Evolutionary conservation across 2,329 filamentous ascomycete species (phyloP).

Genomic region (Claviceps fusiformis): DNA sequence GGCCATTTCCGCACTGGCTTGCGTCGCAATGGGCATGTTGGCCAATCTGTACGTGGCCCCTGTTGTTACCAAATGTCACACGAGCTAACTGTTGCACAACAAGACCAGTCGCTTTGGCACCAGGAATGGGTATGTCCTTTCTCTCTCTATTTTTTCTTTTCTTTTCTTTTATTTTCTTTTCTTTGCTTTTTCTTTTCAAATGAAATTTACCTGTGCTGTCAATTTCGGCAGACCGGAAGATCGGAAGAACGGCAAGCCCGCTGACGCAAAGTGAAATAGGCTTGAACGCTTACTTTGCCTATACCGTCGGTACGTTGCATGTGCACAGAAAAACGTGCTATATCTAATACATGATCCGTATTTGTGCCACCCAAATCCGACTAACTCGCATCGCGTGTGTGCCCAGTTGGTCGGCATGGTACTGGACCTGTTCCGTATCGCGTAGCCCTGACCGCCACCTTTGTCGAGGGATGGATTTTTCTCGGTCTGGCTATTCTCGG

Average conservation of each 20-base stretch:
- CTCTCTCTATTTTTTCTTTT: background rate
- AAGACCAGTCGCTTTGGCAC: conserved; percentile 25
- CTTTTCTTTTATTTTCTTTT: background rate
- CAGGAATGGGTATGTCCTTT: conserved; percentile 26
- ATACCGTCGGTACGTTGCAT: conserved; percentile 32
- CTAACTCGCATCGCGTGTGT: conserved; percentile 3
- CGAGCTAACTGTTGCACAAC: conserved; percentile 2
- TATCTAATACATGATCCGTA: background rate
- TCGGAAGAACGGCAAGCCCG: background rate
- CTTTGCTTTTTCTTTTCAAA: background rate
- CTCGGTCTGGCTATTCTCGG: conserved; percentile 66
- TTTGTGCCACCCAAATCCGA: background rate
- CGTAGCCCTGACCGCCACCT: conserved; percentile 72
- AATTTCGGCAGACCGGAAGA: background rate
- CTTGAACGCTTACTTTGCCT: conserved; percentile 78
- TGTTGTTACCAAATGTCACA: background rate
- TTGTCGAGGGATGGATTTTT: conserved; percentile 80
- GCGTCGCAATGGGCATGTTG: conserved; percentile 73
- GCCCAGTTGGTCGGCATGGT: conserved; percentile 57
- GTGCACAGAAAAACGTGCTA: conserved; percentile 7
- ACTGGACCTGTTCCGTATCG: conserved; percentile 58
- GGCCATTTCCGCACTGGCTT: conserved; percentile 64
- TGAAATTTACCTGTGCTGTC: background rate
- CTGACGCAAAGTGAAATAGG: conserved; percentile 20
- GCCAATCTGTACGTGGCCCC: conserved; percentile 49